These are phyloP conservation scores for Penicillium freii DNA, from an alignment of 2,329 filamentous ascomycete genomes.

Conservation along the genomic window DNA sequence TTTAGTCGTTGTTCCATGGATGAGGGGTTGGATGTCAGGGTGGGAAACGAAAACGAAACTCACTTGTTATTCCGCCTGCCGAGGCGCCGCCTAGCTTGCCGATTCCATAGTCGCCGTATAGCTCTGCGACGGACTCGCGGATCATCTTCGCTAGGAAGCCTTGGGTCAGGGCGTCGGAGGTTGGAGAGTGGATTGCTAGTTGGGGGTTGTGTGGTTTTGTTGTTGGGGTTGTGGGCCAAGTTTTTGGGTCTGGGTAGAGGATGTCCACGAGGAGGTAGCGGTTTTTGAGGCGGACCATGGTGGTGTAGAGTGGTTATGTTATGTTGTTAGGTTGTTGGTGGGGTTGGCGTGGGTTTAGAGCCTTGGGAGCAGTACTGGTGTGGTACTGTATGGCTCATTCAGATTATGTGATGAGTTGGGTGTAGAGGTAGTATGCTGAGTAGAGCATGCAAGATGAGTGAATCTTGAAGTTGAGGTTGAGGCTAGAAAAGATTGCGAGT, in stretches of 20 bases:
- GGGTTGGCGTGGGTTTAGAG: not conserved
- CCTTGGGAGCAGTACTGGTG: not conserved
- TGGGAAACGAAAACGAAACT: slow-evolving; percentile 11
- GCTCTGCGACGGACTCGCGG: slow-evolving; percentile 63
- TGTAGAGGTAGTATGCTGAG: not conserved
- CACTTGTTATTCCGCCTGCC: slow-evolving; percentile 67
- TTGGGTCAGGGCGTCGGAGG: slow-evolving; percentile 66
- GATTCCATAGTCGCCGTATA: slow-evolving; percentile 88
- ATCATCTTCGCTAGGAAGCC: slow-evolving; percentile 67
- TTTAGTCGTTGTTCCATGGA: not conserved
- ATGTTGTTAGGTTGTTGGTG: not conserved
- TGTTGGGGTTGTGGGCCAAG: slow-evolving; percentile 33
- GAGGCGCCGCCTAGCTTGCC: slow-evolving; percentile 59
- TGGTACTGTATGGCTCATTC: too few species aligned
- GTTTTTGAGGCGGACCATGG: slow-evolving; percentile 94
- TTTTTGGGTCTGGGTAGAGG: slow-evolving; percentile 67
- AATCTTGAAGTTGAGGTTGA: not conserved
- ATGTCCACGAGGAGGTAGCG: slow-evolving; percentile 95
- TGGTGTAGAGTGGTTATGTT: slow-evolving; percentile 14
- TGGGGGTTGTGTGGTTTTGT: slow-evolving; percentile 44
- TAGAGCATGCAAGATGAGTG: not conserved
- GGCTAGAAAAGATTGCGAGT: slow-evolving; percentile 10
- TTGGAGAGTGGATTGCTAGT: slow-evolving; percentile 76
- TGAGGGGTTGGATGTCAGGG: too few species aligned
- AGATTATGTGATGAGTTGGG: not conserved